Evolutionary conservation across 345 rosid species (phyloP).

Genomic region (Camelina laxa): DNA sequence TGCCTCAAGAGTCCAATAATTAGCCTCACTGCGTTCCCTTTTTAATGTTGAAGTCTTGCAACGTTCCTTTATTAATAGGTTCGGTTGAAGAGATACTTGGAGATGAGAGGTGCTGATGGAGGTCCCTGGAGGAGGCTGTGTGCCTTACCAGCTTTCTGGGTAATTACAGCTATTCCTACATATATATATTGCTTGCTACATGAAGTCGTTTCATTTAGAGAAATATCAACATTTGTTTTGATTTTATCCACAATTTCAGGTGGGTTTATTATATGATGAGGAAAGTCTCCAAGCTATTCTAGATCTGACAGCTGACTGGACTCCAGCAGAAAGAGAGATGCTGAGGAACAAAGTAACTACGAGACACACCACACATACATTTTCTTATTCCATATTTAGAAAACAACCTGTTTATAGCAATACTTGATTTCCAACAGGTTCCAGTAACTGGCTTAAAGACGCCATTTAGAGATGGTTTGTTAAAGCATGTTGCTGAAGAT

Average conservation of each 20-base stretch:
- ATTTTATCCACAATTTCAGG: constrained; percentile 55
- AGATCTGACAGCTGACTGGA: constrained; percentile 94
- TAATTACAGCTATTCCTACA: constrained; percentile 44
- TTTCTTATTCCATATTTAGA: neutral
- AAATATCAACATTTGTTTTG: constrained; percentile 19
- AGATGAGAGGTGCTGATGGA: constrained; percentile 99
- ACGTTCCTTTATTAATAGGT: constrained; percentile 55
- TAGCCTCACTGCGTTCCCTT: constrained; percentile 5
- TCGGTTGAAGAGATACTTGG: constrained; percentile 94
- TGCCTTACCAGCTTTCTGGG: constrained; percentile 99
- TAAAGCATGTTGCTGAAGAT: constrained; percentile 84
- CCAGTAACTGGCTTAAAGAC: constrained; percentile 85
- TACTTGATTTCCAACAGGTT: constrained; percentile 57
- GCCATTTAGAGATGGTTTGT: constrained; percentile 83
- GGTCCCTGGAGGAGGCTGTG: constrained; percentile 98
- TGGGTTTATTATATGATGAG: constrained; percentile 89
- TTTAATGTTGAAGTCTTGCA: constrained; percentile 22
- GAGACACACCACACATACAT: constrained; percentile 3
- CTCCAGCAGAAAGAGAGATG: constrained; percentile 86
- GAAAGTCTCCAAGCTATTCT: constrained; percentile 72
- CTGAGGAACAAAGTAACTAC: constrained; percentile 75
- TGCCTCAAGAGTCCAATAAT: neutral
- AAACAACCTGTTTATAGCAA: neutral
- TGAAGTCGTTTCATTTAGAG: constrained; percentile 1
- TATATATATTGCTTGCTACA: constrained; percentile 12